phyloP scores from a whole-genome alignment of 495 filamentous ascomycete species.

The Xylona heveae region DNA sequence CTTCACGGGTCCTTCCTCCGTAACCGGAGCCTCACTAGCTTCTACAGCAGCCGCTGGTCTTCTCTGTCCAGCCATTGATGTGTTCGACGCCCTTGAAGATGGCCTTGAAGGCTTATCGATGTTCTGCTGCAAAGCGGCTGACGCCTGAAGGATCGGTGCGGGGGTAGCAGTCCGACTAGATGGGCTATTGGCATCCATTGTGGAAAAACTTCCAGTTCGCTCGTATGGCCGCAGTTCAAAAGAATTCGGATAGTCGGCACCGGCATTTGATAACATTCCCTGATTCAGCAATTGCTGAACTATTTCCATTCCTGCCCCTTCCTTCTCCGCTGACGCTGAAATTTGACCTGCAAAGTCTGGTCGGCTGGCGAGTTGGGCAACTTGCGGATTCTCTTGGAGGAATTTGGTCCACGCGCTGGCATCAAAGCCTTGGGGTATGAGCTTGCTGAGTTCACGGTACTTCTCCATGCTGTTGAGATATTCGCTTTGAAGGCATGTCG shows the following conservation, averaged over 20 bases:
- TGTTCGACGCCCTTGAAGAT: not conserved
- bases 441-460: constrained; percentile 35
- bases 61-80: constrained; percentile 37
- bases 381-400: constrained; percentile 33
- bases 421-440: constrained; percentile 43
- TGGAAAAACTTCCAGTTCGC: not conserved
- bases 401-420: constrained; percentile 46
- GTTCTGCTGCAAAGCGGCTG: not conserved
- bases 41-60: not conserved
- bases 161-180: not conserved
- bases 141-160: not conserved
- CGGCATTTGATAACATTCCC: constrained; percentile 1
- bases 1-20: constrained; percentile 22
- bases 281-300: constrained; percentile 13
- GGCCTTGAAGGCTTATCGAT: not conserved
- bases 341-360: not conserved
- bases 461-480: constrained; percentile 41
- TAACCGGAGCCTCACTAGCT: not conserved
- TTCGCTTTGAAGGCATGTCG: constrained; percentile 49
- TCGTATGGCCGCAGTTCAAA: too few species aligned
- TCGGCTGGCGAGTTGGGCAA: constrained; percentile 11
- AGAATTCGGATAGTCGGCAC: not conserved
- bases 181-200: not conserved
- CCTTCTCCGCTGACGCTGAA: constrained; percentile 16
- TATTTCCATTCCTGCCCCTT: constrained; percentile 13